Base-by-base conservation (phyloP, 208 protist species). In the Wallacemonas collosoma region DNA sequence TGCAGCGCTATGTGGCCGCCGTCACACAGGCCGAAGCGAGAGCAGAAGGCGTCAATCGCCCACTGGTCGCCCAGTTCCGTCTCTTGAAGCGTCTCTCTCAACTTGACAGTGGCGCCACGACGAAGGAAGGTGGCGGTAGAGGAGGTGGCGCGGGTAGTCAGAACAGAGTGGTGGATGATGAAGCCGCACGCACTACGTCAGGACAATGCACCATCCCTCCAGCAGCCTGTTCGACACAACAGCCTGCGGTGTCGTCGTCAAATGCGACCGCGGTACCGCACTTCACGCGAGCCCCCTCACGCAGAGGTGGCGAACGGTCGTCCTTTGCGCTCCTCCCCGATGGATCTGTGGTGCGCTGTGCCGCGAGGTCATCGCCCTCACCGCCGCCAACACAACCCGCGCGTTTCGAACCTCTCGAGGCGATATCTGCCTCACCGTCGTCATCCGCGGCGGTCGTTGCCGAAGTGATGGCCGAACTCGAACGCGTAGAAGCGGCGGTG, bases 281-380 rank as follows among this genome's bases (percentile, higher is more conserved):
- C 26, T 26, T 26, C 26, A 26, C 26, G 26, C 26, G 26, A 26
- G 26, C 26, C 26, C 0, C 26, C 26, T 26, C 26, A 26, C 14
- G 14, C 51, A 7, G 51, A 6, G 9, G 56, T 62, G 17, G 36
- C 12, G 36, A 40, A 9, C 15, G 17, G 9, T 5, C 36, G 5
- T 43, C 17, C 36, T 62, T 62, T 62, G 56, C 1, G 56, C 26
- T 62, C 4, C 36, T 17, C 7, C 35, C 56, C 9, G 56, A 62
- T 38, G 56, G 56, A n/a, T 62, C 56, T 15, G 56, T 62, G 12
- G 26, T 62, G 38, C 56, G 56, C 36, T 62, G 56, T 62, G 17
- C 56, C 56, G 8, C 26, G 36, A 6, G 36, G 56, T 38, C 8
- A 43, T 62, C 36, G 56, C 9, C 36, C 9, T 17, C 17, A 38